Conservation (phyloP, 176 grass and related monocot genomes). For the Rhynchospora breviuscula region DNA sequence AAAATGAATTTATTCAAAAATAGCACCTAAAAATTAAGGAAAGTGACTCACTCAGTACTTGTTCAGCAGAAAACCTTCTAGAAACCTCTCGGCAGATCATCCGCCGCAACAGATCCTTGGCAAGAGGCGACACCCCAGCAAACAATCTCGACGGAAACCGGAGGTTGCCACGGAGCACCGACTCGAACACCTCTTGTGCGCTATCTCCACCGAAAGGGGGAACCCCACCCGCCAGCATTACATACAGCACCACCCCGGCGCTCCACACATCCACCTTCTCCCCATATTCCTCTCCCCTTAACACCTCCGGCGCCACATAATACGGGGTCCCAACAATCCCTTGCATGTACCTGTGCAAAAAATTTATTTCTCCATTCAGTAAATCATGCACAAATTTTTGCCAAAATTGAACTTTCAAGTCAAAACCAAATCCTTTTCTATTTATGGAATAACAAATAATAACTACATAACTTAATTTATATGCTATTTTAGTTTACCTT, state of each 20-base stretch:
- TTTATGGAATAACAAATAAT: neutral
- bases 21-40: neutral
- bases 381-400: neutral
- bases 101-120: constrained; percentile 76
- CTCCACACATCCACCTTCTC: constrained; percentile 86
- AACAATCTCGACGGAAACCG: constrained; percentile 57
- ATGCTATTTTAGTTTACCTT: neutral
- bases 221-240: constrained; percentile 69
- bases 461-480: neutral
- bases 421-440: neutral
- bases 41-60: constrained; percentile 58
- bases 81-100: constrained; percentile 66
- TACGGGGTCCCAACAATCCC: constrained; percentile 72
- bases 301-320: constrained; percentile 81
- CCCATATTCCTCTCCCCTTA: constrained; percentile 55
- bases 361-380: neutral
- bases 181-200: constrained; percentile 50
- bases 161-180: constrained; percentile 43
- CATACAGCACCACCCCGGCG: constrained; percentile 78
- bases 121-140: constrained; percentile 42
- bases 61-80: constrained; percentile 68
- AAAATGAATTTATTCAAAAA: neutral
- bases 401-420: neutral
- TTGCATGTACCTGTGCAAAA: constrained; percentile 29
- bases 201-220: constrained; percentile 66